phyloP scores from a whole-genome alignment of 129 eudicot genomes.

The Logfia minima region DNA sequence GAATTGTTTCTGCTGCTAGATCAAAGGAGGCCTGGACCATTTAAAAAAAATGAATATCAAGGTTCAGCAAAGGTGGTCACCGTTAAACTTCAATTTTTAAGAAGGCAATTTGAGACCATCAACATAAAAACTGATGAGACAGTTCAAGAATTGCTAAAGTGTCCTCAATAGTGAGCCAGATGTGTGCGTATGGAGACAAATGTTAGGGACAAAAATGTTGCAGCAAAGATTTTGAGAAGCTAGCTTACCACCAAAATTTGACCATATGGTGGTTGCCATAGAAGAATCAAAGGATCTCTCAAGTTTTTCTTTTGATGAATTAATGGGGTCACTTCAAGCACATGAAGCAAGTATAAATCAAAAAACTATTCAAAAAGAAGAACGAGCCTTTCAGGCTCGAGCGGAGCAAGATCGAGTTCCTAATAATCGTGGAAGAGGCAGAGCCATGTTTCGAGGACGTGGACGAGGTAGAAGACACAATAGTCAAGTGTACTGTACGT shows the following conservation, averaged over 20 bases:
- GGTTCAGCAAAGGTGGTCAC: constrained; percentile 11
- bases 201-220: background rate
- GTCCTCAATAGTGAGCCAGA: background rate
- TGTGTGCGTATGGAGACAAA: background rate
- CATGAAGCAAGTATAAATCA: background rate
- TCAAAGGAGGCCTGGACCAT: constrained; percentile 12
- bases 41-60: constrained; percentile 5
- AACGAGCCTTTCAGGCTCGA: too few species aligned
- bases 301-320: background rate
- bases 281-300: background rate
- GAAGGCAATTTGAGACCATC: background rate
- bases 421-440: background rate
- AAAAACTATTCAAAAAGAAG: background rate
- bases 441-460: background rate
- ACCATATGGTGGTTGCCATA: background rate
- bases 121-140: background rate
- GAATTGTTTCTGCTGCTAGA: too few species aligned
- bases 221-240: background rate
- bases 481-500: constrained; percentile 1
- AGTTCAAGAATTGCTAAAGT: background rate
- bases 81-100: background rate
- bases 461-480: background rate
- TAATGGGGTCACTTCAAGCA: background rate
- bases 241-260: background rate
- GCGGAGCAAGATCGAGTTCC: background rate